Conservation (phyloP, 768 basidiomycete species). For the Coprinopsis cinerea region DNA sequence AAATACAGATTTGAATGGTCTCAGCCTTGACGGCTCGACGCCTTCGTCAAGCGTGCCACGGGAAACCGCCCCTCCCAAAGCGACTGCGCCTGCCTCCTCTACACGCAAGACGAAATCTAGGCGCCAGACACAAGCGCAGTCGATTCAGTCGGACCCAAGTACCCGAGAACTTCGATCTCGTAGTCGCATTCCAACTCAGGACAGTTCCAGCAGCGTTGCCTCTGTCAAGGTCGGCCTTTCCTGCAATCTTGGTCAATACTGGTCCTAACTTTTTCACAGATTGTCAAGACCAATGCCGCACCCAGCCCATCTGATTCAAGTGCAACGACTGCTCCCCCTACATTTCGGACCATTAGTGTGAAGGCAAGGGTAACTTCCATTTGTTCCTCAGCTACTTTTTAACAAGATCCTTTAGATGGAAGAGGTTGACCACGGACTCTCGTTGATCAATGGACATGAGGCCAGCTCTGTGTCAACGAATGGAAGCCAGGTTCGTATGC, state of each 20-base stretch:
- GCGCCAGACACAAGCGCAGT: not conserved
- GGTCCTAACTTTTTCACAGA: not conserved
- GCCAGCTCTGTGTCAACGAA: constrained; percentile 16
- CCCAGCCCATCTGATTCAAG: not conserved
- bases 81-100: not conserved
- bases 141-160: constrained; percentile 17
- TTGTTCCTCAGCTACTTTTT: not conserved
- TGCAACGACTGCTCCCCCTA: constrained; percentile 5
- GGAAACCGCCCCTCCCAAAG: not conserved
- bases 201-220: constrained; percentile 31
- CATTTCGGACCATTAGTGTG: constrained; percentile 25
- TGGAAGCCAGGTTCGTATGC: constrained; percentile 19
- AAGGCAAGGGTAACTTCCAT: constrained; percentile 22
- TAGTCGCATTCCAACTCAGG: constrained; percentile 33
- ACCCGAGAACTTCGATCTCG: constrained; percentile 41
- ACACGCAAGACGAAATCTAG: not conserved
- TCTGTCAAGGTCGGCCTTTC: constrained; percentile 31
- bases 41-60: not conserved
- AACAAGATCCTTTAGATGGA: constrained; percentile 24
- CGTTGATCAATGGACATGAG: constrained; percentile 9
- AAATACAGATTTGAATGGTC: constrained; percentile 8
- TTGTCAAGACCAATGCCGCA: not conserved
- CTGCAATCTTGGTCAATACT: not conserved
- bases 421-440: constrained; percentile 25
- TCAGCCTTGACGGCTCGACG: not conserved